These are phyloP conservation scores for Lepidium africanum DNA, from an alignment of 345 rosid species.

Conservation along the genomic window DNA sequence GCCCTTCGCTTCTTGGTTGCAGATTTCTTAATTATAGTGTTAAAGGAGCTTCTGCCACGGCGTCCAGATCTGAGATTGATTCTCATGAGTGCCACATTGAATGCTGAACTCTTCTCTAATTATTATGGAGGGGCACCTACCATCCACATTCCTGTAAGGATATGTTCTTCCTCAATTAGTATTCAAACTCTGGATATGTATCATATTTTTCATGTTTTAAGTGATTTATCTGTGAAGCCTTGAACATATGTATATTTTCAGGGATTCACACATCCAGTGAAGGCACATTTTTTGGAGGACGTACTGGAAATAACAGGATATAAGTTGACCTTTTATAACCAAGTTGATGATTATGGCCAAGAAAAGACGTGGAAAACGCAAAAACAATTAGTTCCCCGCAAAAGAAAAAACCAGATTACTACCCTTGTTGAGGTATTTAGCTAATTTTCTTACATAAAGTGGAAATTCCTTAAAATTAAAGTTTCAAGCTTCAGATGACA, in stretches of 20 bases:
- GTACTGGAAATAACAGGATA: conserved; percentile 82
- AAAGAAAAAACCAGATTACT: conserved; percentile 89
- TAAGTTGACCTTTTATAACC: conserved; percentile 82
- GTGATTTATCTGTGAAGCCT: background rate
- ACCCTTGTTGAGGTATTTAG: conserved; percentile 83
- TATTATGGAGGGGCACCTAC: conserved; percentile 86
- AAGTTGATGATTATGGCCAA: conserved; percentile 98
- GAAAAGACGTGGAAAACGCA: conserved; percentile 96
- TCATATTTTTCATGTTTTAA: background rate
- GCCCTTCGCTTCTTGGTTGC: conserved; percentile 16
- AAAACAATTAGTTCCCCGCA: conserved; percentile 76
- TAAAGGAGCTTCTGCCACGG: conserved; percentile 95
- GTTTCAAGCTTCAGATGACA: background rate
- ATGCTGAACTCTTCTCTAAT: conserved; percentile 91
- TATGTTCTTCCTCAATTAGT: background rate
- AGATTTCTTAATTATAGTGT: conserved; percentile 93
- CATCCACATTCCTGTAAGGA: conserved; percentile 85
- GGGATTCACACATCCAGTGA: conserved; percentile 94
- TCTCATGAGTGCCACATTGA: conserved; percentile 97
- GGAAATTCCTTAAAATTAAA: conserved; percentile 7
- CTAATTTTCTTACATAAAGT: background rate
- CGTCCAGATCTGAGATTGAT: conserved; percentile 90
- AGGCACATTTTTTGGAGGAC: conserved; percentile 80
- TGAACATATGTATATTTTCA: conserved; percentile 18
- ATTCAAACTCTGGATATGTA: conserved; percentile 4